phyloP scores from a whole-genome alignment of 139 green algal species.

The Gonium pectorale region DNA sequence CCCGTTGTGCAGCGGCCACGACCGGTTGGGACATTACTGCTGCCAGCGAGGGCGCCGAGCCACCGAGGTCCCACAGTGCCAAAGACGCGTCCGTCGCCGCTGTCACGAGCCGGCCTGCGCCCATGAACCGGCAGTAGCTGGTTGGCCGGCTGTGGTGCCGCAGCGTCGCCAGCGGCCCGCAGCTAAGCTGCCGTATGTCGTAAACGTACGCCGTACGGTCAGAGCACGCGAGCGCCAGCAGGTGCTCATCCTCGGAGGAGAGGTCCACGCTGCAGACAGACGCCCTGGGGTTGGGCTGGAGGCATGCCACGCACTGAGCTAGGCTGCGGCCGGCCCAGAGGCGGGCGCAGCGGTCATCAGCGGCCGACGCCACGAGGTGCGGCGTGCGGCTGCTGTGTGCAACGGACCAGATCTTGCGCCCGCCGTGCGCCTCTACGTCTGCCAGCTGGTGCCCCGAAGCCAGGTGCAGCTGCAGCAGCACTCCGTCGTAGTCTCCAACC shows the following conservation, averaged over 20 bases:
- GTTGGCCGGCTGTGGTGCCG: constrained; percentile 73
- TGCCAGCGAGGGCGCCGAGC: background rate
- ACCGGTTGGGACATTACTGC: too few species aligned
- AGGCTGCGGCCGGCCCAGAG: constrained; percentile 75
- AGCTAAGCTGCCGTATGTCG: constrained; percentile 59
- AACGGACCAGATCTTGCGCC: constrained; percentile 88
- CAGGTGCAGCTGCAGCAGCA: constrained; percentile 77
- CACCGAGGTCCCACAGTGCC: constrained; percentile 71
- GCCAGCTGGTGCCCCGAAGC: constrained; percentile 60
- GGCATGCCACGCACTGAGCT: constrained; percentile 37
- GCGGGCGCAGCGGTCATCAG: constrained; percentile 89
- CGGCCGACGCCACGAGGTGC: constrained; percentile 74
- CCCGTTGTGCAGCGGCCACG: too few species aligned
- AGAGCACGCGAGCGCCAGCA: constrained; percentile 85
- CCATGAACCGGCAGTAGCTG: constrained; percentile 90
- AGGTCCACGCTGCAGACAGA: constrained; percentile 92
- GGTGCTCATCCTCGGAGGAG: constrained; percentile 60
- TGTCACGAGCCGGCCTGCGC: constrained; percentile 70
- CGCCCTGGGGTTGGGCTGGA: constrained; percentile 66
- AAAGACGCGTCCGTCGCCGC: constrained; percentile 90
- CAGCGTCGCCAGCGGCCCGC: constrained; percentile 60
- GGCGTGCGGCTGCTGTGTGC: constrained; percentile 73
- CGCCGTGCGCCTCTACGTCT: constrained; percentile 81
- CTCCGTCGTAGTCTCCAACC: constrained; percentile 86
- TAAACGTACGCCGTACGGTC: constrained; percentile 89